Evolutionary conservation across 2,329 filamentous ascomycete species (phyloP).

Genomic region (Fusarium newnesense): DNA sequence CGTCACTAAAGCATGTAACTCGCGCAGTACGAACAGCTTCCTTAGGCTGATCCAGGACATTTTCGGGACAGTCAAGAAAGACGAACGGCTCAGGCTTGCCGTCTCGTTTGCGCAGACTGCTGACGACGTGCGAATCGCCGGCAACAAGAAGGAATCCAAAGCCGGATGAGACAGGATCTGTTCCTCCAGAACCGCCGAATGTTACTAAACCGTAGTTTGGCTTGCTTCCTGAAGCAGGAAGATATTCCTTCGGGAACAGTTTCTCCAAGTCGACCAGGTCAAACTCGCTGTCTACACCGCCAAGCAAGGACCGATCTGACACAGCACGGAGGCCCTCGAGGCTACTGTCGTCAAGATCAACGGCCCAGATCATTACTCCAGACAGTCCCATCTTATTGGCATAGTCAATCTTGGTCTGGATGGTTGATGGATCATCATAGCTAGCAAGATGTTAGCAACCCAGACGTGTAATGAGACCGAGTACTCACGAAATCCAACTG

Average conservation of each 20-base stretch:
- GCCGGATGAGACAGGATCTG: no score
- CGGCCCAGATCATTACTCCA: neutral
- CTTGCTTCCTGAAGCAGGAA: neutral
- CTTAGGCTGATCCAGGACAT: no score
- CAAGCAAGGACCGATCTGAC: neutral
- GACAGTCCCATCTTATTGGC: neutral
- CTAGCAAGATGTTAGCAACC: neutral
- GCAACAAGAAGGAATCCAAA: no score
- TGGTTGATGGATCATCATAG: neutral
- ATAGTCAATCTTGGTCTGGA: neutral
- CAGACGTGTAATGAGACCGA: neutral
- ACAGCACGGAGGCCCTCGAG: neutral
- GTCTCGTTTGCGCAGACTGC: no score
- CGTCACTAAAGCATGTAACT: neutral
- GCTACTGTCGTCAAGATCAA: neutral
- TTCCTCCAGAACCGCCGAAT: no score
- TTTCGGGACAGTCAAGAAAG: no score
- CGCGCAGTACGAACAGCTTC: no score
- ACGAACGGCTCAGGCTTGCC: no score
- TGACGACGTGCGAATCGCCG: no score
- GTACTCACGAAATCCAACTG: neutral
- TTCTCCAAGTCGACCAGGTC: neutral
- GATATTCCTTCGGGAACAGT: neutral
- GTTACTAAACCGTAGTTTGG: no score
- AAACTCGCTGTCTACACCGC: neutral